Conservation (phyloP, 2,329 filamentous ascomycete species). For the Microsporum audouinii region DNA sequence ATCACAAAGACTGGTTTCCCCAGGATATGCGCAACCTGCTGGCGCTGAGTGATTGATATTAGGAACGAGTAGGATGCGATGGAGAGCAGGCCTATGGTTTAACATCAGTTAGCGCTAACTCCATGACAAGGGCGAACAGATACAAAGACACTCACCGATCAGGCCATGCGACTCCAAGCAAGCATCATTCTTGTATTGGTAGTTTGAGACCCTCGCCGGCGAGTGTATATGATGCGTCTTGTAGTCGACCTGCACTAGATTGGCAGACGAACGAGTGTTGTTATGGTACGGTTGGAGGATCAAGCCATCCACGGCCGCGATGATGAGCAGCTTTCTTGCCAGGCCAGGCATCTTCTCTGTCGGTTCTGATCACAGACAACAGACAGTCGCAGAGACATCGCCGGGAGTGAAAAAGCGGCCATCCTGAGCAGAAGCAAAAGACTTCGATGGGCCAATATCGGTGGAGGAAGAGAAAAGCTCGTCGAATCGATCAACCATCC, state of each 20-base stretch:
- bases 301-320: slow-evolving; percentile 71
- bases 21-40: slow-evolving; percentile 78
- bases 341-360: slow-evolving; percentile 54
- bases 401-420: background rate
- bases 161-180: slow-evolving; percentile 43
- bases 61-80: slow-evolving; percentile 74
- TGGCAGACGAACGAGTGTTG: slow-evolving; percentile 19
- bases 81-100: slow-evolving; percentile 61
- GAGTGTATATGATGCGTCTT: slow-evolving; percentile 44
- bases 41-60: slow-evolving; percentile 71
- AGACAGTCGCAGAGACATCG: background rate
- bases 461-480: background rate
- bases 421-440: slow-evolving; percentile 2
- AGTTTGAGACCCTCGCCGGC: slow-evolving; percentile 28
- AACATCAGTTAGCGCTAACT: background rate
- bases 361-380: background rate
- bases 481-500: background rate
- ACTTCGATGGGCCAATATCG: background rate
- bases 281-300: slow-evolving; percentile 61
- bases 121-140: background rate
- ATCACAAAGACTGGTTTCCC: slow-evolving; percentile 76
- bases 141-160: slow-evolving; percentile 40
- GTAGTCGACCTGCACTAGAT: slow-evolving; percentile 56
- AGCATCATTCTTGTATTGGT: slow-evolving; percentile 20
- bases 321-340: slow-evolving; percentile 67